Percentiles rank a stretch among this genome's conserved stretches.
Conservation (phyloP, 2,329 filamentous ascomycete species). For the Penicillium crustosum region DNA sequence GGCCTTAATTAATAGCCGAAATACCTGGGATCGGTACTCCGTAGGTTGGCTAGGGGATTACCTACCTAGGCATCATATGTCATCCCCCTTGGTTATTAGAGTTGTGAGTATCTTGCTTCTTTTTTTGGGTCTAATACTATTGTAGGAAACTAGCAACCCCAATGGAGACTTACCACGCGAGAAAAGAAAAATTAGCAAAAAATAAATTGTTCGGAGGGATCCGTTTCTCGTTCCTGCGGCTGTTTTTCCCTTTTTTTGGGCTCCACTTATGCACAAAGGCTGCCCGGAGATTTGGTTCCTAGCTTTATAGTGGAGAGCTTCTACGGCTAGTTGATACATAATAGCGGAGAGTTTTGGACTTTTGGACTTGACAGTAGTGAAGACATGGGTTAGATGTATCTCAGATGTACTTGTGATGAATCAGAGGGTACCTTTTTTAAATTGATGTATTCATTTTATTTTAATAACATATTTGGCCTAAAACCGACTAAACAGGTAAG, state of each 20-base stretch:
- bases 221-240: slow-evolving; percentile 31
- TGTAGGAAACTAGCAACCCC: slow-evolving; percentile 7
- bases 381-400: slow-evolving; percentile 16
- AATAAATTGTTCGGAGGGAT: slow-evolving; percentile 31
- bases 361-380: slow-evolving; percentile 7
- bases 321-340: slow-evolving; percentile 9
- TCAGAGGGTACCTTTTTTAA: slow-evolving; percentile 9
- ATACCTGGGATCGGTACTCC: background rate
- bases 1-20: slow-evolving; percentile 17
- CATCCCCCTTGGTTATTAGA: slow-evolving; percentile 9
- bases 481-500: background rate
- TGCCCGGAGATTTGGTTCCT: slow-evolving; percentile 36
- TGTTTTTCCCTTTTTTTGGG: slow-evolving; percentile 21
- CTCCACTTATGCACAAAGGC: slow-evolving; percentile 31
- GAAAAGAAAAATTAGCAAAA: slow-evolving; percentile 5
- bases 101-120: background rate
- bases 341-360: slow-evolving; percentile 10
- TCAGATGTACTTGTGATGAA: slow-evolving; percentile 23
- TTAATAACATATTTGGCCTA: background rate
- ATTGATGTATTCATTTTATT: background rate
- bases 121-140: background rate
- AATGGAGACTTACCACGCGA: slow-evolving; percentile 28
- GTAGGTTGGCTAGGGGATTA: slow-evolving; percentile 11
- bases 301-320: slow-evolving; percentile 24
- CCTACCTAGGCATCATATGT: slow-evolving; percentile 25